phyloP scores from a whole-genome alignment of 2,329 filamentous ascomycete genomes.

The Aureobasidium sp. region DNA sequence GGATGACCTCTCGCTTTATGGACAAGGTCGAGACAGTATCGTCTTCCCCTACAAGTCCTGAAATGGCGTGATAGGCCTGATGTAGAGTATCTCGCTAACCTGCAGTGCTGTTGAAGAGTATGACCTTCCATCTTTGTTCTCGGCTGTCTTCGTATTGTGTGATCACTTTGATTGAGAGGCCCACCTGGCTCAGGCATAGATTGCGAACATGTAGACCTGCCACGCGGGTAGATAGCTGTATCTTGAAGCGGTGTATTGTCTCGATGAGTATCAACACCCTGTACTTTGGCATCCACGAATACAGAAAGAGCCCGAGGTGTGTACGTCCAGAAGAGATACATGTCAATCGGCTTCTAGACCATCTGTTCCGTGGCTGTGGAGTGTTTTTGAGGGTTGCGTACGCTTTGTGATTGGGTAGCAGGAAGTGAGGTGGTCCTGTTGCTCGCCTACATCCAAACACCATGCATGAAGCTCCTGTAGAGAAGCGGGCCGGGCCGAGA shows the following conservation, averaged over 20 bases:
- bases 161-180: background rate
- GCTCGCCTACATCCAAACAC: background rate
- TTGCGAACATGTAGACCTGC: background rate
- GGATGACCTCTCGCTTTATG: background rate
- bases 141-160: background rate
- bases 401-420: background rate
- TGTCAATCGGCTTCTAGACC: background rate
- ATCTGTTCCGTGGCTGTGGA: background rate
- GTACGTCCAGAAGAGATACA: background rate
- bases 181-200: background rate
- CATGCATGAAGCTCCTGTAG: background rate
- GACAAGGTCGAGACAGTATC: background rate
- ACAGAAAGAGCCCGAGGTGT: background rate
- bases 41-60: too few species aligned
- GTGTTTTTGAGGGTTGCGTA: background rate
- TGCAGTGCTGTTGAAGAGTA: background rate
- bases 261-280: background rate
- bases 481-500: background rate
- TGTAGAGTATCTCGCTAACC: background rate
- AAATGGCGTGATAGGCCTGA: background rate
- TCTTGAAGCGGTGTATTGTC: background rate
- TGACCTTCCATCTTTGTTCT: constrained; percentile 9
- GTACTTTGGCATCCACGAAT: background rate
- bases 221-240: background rate
- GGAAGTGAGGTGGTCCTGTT: background rate